These are phyloP conservation scores for Gossypioides kirkii DNA, from an alignment of 345 rosid species.

Conservation along the genomic window DNA sequence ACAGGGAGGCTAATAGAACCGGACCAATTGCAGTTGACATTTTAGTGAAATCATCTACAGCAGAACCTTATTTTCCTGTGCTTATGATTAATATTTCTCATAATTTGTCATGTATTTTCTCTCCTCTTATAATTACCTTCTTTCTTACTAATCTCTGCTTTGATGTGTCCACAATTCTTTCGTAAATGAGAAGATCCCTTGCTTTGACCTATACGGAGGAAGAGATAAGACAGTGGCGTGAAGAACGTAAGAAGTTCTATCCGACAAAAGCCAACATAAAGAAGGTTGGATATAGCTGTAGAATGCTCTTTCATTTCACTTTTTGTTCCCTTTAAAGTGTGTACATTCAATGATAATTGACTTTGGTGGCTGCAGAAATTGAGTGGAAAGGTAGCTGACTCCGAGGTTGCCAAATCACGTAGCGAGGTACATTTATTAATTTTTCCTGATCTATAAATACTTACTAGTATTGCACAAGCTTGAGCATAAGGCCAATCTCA, in stretches of 20 bases:
- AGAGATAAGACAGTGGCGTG: constrained; percentile 79
- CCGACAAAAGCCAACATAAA: constrained; percentile 54
- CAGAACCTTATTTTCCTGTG: not conserved
- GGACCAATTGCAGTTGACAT: not conserved
- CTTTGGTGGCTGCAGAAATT: constrained; percentile 42
- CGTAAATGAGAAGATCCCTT: constrained; percentile 25
- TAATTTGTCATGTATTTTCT: not conserved
- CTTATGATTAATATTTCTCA: not conserved
- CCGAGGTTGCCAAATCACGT: constrained; percentile 39
- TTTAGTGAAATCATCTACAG: not conserved
- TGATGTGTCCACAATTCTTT: not conserved
- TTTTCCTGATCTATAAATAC: constrained; percentile 13
- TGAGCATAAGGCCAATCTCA: not conserved
- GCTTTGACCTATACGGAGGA: constrained; percentile 47
- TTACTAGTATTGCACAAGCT: not conserved
- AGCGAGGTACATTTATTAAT: constrained; percentile 49
- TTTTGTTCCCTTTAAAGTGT: not conserved
- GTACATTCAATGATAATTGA: constrained; percentile 15
- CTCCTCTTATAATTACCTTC: not conserved
- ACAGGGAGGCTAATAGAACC: not conserved
- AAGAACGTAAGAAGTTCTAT: constrained; percentile 66
- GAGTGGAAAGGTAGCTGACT: constrained; percentile 24
- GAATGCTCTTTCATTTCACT: not conserved
- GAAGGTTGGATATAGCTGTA: constrained; percentile 45
- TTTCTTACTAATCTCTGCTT: not conserved